Percentiles rank a stretch among this genome's conserved stretches.
Conservation (phyloP, 352 stramenopile species). For the Lagenidium giganteum region DNA sequence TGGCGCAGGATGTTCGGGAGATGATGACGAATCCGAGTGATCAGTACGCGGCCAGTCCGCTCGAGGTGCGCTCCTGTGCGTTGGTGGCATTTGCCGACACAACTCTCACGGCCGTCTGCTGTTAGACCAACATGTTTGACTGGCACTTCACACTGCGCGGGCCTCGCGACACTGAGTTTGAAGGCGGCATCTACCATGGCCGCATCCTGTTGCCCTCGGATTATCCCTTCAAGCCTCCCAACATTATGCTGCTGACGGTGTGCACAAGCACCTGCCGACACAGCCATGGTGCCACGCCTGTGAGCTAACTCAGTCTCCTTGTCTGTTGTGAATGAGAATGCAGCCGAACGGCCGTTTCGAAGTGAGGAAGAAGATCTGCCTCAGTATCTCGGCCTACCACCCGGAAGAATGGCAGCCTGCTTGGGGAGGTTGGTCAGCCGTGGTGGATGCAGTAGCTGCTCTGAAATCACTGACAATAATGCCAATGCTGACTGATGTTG, state of each 20-base stretch:
- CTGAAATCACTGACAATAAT: neutral
- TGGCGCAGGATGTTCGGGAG: constrained; percentile 72
- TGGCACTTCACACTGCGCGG: constrained; percentile 99
- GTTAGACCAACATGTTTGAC: constrained; percentile 86
- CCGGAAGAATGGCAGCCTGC: constrained; percentile 97
- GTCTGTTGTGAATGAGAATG: neutral
- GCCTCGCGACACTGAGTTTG: constrained; percentile 94
- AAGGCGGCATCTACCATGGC: constrained; percentile 97
- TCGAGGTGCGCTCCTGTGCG: constrained; percentile 48
- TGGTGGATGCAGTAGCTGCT: constrained; percentile 37
- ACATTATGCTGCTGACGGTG: constrained; percentile 97
- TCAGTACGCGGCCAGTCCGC: constrained; percentile 69
- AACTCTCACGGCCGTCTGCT: neutral
- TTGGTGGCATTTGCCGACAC: neutral
- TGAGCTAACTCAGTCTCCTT: no score
- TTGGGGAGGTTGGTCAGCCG: no score
- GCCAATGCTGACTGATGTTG: neutral
- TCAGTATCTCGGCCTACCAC: constrained; percentile 97
- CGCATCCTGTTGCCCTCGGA: constrained; percentile 93
- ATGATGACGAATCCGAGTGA: constrained; percentile 87
- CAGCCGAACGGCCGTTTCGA: constrained; percentile 96
- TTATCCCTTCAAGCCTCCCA: constrained; percentile 96
- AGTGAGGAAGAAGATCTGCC: constrained; percentile 97
- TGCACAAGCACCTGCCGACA: no score
- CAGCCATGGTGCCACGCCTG: no score